Evolutionary conservation across 2,329 filamentous ascomycete genomes (phyloP), one percentile per base, ranked within the genome.

Genomic region (Trichoderma atroviride): DNA sequence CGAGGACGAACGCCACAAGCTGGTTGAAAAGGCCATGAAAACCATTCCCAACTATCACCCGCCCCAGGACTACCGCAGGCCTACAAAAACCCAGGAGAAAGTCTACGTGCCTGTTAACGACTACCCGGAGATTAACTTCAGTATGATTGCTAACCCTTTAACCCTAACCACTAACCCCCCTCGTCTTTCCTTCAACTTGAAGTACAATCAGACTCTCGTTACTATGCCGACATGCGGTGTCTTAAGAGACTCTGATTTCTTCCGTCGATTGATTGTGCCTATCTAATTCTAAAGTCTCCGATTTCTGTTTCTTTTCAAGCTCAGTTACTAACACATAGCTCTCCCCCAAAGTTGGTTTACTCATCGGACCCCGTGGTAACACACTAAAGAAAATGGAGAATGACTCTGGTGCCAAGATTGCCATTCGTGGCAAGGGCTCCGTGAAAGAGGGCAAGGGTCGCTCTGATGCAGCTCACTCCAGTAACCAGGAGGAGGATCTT

Each of bases 91-190:
- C 80, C 96, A 99, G 84, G 96, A 99, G 88, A 99, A 99, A 88
- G 96, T 99, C 92, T 99, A 99, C 82, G 96, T 99, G 82, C 96
- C 96, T 81, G 96, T 99, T 86, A 99, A 99, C 89, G 96, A 99
- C 84, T 99, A 99, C 83, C 96, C 96, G 87, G 96, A 99, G 84
- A 98, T 99, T 91, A 99, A 99, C 91, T 99, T 99, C 93, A 99
- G 96, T 99, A 97, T 95, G 95, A 95, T 96, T 94, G 91, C 94
- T 97, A 97, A 97, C 93, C 94, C 93, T 94, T 74, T 90, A 91
- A 92, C 89, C 85, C 89, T 92, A 91, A 92, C 84, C 82, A 84
- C 80, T 83, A 75, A 79, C 77, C 74, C 74, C 76, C 68, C 73
- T 71, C 67, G 76, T 76, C 74, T 78, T 78, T 78, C 77, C 75